A percentile compares a stretch with the other conserved stretches of the same genome.
phyloP scores from a whole-genome alignment of 768 basidiomycete species.

The Pilatotrama ljubarskyi region DNA sequence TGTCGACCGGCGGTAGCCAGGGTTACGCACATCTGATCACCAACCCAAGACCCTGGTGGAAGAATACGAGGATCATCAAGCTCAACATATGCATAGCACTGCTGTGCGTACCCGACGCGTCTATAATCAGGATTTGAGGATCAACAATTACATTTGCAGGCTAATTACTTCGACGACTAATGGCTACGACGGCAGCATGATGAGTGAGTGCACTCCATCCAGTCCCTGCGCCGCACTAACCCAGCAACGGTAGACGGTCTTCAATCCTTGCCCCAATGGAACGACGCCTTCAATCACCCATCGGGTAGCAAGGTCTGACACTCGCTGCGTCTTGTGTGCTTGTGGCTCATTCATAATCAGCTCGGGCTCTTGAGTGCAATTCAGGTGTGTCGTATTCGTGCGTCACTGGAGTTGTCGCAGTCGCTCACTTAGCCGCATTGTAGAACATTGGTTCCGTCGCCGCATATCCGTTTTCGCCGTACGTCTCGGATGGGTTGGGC shows the following conservation, averaged over 20 bases:
- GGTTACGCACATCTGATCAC: conserved; percentile 27
- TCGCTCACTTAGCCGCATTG: not conserved
- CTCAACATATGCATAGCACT: conserved; percentile 33
- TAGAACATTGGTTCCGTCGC: conserved; percentile 42
- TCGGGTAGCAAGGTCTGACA: conserved; percentile 30
- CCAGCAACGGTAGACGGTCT: conserved; percentile 33
- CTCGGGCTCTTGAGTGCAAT: conserved; percentile 40
- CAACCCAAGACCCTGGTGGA: conserved; percentile 25
- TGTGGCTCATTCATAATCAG: conserved; percentile 17
- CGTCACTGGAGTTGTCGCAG: not conserved
- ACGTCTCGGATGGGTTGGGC: conserved; percentile 43
- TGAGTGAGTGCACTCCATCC: conserved; percentile 32
- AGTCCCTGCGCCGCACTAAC: not conserved
- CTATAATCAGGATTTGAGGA: not conserved
- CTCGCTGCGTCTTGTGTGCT: not conserved
- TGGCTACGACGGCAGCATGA: conserved; percentile 43
- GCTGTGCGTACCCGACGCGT: conserved; percentile 20
- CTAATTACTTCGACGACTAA: conserved; percentile 39
- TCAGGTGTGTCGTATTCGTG: conserved; percentile 36
- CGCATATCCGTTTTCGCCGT: conserved; percentile 42
- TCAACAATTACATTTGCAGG: conserved; percentile 16
- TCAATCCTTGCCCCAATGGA: conserved; percentile 41
- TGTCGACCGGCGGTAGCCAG: conserved; percentile 16
- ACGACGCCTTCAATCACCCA: conserved; percentile 34
- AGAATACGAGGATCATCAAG: conserved; percentile 26